Base-by-base conservation (phyloP, 306 rosid species). In the Begonia peltatifolia region DNA sequence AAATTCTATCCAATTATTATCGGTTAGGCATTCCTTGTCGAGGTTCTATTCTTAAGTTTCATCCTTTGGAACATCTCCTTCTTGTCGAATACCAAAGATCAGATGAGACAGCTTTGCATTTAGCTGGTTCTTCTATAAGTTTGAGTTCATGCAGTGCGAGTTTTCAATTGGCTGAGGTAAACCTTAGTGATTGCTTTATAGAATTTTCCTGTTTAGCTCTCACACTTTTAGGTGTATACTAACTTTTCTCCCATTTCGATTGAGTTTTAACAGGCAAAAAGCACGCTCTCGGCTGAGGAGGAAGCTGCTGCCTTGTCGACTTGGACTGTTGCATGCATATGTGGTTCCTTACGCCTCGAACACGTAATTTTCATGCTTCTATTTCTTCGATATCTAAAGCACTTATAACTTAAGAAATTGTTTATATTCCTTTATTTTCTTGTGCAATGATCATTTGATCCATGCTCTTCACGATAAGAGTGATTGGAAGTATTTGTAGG, bases 291-390 rank as follows among this genome's bases (percentile, higher is more conserved):
- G 65, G 87, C 59, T 9, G 93, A 87, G 79, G 99, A 92, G 78
- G 99, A 92, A 79, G 96, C 96, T 55, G 65, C 81, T 61, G 87
- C 96, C 53, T 75, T 92, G 67, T 92, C 99, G 53, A 72, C 74
- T 65, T 92, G 96, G 94, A 81, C 96, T 66, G 75, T 92, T 54
- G 94, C 96, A 51, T 81, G 89, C 81, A 47, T 87, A 35, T 92
- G 99, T 73, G 96, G 99, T 62, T 79, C 94, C 63, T 77, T 92
- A 68, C 90, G 94, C 69, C 96, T 92, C 54, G 99, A 92, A 68
- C 62, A 87, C 77, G 99, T 92, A 68, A 63, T 67, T 30, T 30
- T 30, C 38, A 30, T 30, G 9, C 38, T 30, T 30, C 9, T 30
- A 30, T 30, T 30, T 30, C 38, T 30, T 30, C 38, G 6, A 30